A percentile compares a stretch with the other conserved stretches of the same genome.
These are phyloP conservation scores for Amanita subjunquillea DNA, from an alignment of 768 basidiomycete genomes.

Conservation along the genomic window DNA sequence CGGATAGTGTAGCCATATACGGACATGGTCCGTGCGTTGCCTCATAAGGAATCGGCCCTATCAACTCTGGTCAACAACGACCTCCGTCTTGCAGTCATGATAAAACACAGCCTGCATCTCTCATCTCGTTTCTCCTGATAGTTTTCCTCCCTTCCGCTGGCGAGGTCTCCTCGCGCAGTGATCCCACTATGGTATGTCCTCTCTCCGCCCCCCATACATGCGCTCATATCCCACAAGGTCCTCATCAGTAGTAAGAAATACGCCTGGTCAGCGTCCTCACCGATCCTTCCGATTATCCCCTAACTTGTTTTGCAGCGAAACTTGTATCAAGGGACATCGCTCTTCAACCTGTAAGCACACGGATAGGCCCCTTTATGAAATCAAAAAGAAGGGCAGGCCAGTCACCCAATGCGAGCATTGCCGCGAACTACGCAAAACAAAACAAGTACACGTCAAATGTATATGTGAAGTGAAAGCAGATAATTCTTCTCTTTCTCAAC, in stretches of 20 bases:
- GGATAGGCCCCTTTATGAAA: conserved; percentile 82
- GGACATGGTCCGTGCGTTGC: conserved; percentile 27
- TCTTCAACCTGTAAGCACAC: conserved; percentile 84
- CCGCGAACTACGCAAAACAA: conserved; percentile 75
- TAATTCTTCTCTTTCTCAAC: conserved; percentile 25
- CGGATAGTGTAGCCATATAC: background rate
- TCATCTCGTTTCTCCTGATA: conserved; percentile 31
- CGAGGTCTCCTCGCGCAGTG: conserved; percentile 28
- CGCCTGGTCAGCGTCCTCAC: conserved; percentile 52
- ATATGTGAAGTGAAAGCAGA: conserved; percentile 71
- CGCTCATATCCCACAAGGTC: conserved; percentile 32
- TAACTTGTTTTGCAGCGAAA: conserved; percentile 45
- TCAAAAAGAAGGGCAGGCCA: conserved; percentile 89
- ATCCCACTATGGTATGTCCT: conserved; percentile 32
- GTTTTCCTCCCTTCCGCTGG: conserved; percentile 49
- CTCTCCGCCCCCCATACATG: conserved; percentile 1
- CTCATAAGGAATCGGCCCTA: conserved; percentile 30
- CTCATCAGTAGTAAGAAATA: conserved; percentile 72
- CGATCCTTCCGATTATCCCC: conserved; percentile 4
- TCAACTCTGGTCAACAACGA: conserved; percentile 44
- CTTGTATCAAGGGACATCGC: conserved; percentile 91
- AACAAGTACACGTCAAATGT: conserved; percentile 82
- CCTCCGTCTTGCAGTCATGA: conserved; percentile 28
- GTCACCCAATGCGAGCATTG: conserved; percentile 88
- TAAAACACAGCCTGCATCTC: conserved; percentile 26